phyloP scores from a whole-genome alignment of 1,139 yeast genomes.

The Suhomyces panamericanus region DNA sequence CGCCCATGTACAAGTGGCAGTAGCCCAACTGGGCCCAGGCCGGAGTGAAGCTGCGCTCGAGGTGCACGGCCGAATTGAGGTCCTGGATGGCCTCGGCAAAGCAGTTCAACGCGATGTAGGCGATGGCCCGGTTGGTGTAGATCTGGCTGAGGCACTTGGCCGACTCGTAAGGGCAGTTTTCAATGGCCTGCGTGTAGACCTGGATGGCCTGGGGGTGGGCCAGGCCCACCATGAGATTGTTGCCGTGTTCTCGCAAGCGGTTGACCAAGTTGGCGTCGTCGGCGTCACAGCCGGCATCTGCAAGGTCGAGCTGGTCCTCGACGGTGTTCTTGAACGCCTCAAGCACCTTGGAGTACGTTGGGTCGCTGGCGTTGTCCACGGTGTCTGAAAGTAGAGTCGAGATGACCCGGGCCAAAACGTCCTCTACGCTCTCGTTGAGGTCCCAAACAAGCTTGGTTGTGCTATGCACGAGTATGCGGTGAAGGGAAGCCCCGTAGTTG shows the following conservation, averaged over 20 bases:
- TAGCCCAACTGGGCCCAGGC: conserved; percentile 51
- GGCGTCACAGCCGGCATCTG: neutral
- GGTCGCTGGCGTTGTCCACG: neutral
- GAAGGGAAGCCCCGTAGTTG: neutral
- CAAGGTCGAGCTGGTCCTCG: conserved; percentile 6
- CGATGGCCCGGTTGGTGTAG: conserved; percentile 43
- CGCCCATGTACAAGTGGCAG: conserved; percentile 47
- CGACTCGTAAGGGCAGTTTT: conserved; percentile 20
- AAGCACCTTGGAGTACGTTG: neutral
- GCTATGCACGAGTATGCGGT: neutral
- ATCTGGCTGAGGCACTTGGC: conserved; percentile 33
- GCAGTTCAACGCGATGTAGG: conserved; percentile 46
- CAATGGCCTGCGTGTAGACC: conserved; percentile 41
- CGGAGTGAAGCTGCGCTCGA: conserved; percentile 39
- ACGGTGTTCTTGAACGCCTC: conserved; percentile 1
- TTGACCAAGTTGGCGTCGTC: conserved; percentile 12
- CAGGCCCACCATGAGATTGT: conserved; percentile 40
- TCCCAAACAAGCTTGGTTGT: neutral
- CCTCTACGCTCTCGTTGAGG: neutral
- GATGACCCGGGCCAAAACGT: neutral
- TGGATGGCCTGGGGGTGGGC: conserved; percentile 46
- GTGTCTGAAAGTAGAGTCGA: neutral
- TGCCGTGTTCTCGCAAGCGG: conserved; percentile 42
- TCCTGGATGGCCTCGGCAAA: conserved; percentile 44
- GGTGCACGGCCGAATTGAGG: conserved; percentile 33